Evolutionary conservation across 768 basidiomycete genomes (phyloP), one percentile per base, ranked within the genome.

Genomic region (Leccinum uliginosum): DNA sequence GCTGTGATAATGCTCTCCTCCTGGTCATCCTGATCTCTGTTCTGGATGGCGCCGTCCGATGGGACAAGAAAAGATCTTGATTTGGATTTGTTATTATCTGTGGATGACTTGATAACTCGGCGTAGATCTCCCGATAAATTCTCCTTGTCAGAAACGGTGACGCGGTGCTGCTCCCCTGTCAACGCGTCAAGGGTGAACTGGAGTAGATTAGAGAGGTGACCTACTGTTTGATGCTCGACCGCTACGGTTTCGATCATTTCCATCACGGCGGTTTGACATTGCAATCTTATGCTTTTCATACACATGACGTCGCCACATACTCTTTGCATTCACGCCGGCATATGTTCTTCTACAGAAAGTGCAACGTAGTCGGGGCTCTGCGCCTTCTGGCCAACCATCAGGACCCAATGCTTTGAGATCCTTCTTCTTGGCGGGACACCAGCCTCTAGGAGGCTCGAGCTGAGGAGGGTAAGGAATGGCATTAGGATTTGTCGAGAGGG

Each of bases 241-340:
- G 51, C 64, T 70, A 32, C 88, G 80, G 57, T 79, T 80, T 49
- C 82, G 79, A 50, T 89, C 86, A 50, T 75, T 75, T 50, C 78
- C 83, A 60, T 90, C 91, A 53, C 91, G 83, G 30, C 91, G 80
- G 64, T 93, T 93, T 35, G 89, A 80, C 91, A 93, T 92, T 38
- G 90, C 88, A 65, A 93, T 89, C 72, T 90, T 91, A 70, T 93
- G 90, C 67, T 92, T 91, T 73, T 93, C 91, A 60, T 87, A 91
- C 29, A 93, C 90, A 69, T 93, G 90, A 48, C 90, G 79, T 57
- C 90, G 76, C 90, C 90, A 93, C 90, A 93, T 93, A 66, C 89
- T 91, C 73, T 92, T 91, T 6, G 90, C 91, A 67, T 93, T 93
- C 30, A 90, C 87, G 11, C 90, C 90, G 4, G 89, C 87, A 63